Conservation (phyloP, 306 rosid species). For the Astragalus glycyphyllos region DNA sequence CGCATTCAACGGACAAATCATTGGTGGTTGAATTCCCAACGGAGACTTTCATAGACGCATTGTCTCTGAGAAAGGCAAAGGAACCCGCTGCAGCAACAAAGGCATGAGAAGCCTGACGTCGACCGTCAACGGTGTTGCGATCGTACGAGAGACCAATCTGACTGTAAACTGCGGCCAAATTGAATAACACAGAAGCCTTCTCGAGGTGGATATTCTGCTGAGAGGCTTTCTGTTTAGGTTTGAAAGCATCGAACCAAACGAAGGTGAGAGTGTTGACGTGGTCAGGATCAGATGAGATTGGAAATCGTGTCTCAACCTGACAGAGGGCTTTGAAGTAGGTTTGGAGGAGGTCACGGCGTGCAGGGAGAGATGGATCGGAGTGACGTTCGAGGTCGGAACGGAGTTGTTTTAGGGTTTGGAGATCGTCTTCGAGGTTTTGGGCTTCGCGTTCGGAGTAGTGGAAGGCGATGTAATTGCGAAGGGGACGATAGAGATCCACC, state of each 20-base stretch:
- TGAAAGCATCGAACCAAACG: constrained; percentile 92
- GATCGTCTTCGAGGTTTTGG: constrained; percentile 91
- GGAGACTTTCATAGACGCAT: constrained; percentile 80
- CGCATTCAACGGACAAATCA: constrained; percentile 82
- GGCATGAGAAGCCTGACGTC: constrained; percentile 80
- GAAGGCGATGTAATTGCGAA: constrained; percentile 84
- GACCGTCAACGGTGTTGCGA: constrained; percentile 80
- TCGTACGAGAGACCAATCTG: constrained; percentile 89
- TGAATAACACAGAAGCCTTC: constrained; percentile 86
- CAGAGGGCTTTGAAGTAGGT: constrained; percentile 81
- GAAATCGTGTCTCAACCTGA: constrained; percentile 93
- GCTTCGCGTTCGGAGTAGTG: constrained; percentile 99
- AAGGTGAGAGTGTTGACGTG: constrained; percentile 81
- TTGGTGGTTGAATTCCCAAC: constrained; percentile 80
- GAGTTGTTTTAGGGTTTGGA: constrained; percentile 81
- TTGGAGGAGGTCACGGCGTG: constrained; percentile 90
- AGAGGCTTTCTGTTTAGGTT: constrained; percentile 79
- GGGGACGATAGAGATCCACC: constrained; percentile 81
- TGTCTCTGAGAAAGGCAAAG: constrained; percentile 72
- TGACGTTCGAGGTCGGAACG: constrained; percentile 88
- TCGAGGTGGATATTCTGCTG: constrained; percentile 97
- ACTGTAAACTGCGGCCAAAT: constrained; percentile 86
- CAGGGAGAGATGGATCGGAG: constrained; percentile 79
- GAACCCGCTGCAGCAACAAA: constrained; percentile 90
- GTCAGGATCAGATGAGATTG: constrained; percentile 83